These are phyloP conservation scores for Halenospora varia DNA, from an alignment of 495 filamentous ascomycete species.

Conservation along the genomic window DNA sequence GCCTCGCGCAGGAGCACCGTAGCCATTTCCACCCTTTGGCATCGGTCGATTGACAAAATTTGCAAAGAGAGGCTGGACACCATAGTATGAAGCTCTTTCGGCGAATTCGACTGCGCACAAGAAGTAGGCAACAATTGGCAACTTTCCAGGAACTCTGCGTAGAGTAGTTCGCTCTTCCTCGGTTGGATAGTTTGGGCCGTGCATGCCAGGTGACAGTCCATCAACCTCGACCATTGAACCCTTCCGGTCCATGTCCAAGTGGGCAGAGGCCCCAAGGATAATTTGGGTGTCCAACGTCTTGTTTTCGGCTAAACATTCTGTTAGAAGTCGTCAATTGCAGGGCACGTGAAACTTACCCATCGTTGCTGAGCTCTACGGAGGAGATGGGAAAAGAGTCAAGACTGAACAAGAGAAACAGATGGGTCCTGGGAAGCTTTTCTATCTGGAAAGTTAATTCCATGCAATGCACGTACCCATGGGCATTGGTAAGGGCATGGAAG, in stretches of 20 bases:
- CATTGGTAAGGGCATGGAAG: background rate
- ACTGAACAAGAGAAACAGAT: background rate
- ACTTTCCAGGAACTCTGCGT: constrained; percentile 49
- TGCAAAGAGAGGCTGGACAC: constrained; percentile 61
- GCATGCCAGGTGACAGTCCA: background rate
- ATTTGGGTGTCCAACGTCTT: constrained; percentile 6
- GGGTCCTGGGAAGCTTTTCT: background rate
- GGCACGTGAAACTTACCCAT: background rate
- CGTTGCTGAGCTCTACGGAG: background rate
- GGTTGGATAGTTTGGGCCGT: constrained; percentile 39
- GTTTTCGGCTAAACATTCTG: constrained; percentile 23
- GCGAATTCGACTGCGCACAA: constrained; percentile 64
- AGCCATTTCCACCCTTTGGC: constrained; percentile 56
- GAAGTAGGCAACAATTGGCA: constrained; percentile 67
- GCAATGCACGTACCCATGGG: background rate
- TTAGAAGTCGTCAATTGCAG: background rate
- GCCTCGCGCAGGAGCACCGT: constrained; percentile 51
- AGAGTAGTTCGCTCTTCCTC: constrained; percentile 50
- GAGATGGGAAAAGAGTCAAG: background rate
- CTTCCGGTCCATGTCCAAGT: constrained; percentile 5
- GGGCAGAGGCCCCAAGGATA: constrained; percentile 6
- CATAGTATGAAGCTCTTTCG: constrained; percentile 79
- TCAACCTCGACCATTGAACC: constrained; percentile 5
- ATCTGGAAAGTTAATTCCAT: background rate
- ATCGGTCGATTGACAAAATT: constrained; percentile 68